Conservation (phyloP, 208 protist species). For the Trichomonas vaginalis region DNA sequence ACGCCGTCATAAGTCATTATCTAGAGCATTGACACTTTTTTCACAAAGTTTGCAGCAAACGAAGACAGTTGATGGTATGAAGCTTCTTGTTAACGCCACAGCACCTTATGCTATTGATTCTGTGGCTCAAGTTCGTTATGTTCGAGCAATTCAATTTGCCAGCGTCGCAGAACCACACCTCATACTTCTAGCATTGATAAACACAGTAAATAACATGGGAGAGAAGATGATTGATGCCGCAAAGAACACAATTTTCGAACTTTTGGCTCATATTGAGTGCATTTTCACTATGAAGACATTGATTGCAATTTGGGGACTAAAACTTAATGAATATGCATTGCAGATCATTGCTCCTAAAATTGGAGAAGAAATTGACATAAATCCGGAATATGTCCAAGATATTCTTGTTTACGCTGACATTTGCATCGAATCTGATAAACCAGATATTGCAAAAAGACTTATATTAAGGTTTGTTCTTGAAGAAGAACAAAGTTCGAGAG, state of each 20-base stretch:
- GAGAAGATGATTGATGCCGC: background rate
- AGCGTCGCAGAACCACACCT: background rate
- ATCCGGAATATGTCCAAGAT: background rate
- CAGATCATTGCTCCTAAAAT: background rate
- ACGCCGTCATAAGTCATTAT: background rate
- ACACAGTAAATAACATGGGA: background rate
- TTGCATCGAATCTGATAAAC: background rate
- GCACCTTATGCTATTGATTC: background rate
- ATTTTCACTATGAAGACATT: background rate
- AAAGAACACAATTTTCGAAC: background rate
- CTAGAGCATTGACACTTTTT: background rate
- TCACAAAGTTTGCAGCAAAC: background rate
- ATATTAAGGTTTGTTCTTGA: background rate
- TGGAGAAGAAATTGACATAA: background rate
- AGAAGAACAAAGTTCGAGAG: background rate
- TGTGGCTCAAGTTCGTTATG: background rate
- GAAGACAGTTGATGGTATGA: background rate
- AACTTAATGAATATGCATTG: background rate
- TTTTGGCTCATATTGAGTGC: background rate
- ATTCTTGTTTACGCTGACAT: background rate
- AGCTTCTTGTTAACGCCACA: background rate
- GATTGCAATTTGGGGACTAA: background rate
- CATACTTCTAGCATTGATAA: background rate
- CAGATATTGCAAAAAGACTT: background rate
- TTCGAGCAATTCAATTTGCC: background rate